Evolutionary conservation across 768 basidiomycete genomes (phyloP).

Genomic region (Hysterangium stoloniferum): DNA sequence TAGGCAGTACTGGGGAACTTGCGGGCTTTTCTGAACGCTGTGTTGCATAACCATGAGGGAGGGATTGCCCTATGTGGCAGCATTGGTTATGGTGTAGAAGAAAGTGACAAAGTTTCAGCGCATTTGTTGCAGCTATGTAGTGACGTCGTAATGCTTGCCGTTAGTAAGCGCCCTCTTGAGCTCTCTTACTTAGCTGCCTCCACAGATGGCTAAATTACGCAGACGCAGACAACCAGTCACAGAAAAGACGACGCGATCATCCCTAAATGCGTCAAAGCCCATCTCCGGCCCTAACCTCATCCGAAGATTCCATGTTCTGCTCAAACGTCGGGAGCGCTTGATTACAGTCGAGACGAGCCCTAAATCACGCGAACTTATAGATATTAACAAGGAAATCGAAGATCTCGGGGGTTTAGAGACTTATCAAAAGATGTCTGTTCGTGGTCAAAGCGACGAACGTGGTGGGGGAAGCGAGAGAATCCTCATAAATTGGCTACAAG

Average conservation of each 20-base stretch:
- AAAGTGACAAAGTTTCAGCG: too few species aligned
- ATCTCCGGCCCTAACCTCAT: constrained; percentile 66
- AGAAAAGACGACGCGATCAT: constrained; percentile 14
- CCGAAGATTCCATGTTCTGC: constrained; percentile 69
- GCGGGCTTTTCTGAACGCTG: too few species aligned
- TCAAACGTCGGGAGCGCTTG: constrained; percentile 60
- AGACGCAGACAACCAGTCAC: constrained; percentile 44
- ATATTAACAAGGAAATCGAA: constrained; percentile 56
- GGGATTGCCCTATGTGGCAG: too few species aligned
- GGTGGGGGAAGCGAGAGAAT: constrained; percentile 87
- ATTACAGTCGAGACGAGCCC: constrained; percentile 2
- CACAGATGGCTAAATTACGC: constrained; percentile 33
- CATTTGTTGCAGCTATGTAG: too few species aligned
- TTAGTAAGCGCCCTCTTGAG: too few species aligned
- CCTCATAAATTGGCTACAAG: constrained; percentile 67
- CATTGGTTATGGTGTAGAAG: too few species aligned
- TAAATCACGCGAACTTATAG: constrained; percentile 29
- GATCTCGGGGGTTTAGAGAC: constrained; percentile 67
- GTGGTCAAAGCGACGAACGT: constrained; percentile 73
- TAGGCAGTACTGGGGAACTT: too few species aligned
- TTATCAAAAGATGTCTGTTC: constrained; percentile 77
- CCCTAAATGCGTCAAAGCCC: constrained; percentile 40
- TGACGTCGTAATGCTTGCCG: too few species aligned
- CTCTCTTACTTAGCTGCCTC: too few species aligned
- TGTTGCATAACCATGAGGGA: too few species aligned